Evolutionary conservation across 306 rosid species (phyloP).

Genomic region (Quercus berberidifolia): DNA sequence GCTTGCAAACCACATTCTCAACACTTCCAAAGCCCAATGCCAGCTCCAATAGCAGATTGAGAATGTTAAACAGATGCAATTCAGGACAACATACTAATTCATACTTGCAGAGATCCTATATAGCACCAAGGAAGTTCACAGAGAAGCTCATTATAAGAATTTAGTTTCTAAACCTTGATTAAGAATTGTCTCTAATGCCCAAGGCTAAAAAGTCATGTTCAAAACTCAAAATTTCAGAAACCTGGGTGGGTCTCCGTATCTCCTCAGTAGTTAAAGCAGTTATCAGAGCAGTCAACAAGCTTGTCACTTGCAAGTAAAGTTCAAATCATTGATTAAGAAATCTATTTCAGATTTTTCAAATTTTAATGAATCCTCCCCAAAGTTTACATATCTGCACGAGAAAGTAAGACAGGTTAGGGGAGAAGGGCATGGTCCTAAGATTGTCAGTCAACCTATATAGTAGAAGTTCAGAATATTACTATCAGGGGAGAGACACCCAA

Average conservation of each 20-base stretch:
- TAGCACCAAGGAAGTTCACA: not conserved
- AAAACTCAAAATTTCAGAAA: not conserved
- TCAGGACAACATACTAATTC: not conserved
- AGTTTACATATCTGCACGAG: not conserved
- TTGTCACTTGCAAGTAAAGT: not conserved
- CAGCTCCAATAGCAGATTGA: not conserved
- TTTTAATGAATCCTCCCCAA: not conserved
- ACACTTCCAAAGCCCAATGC: not conserved
- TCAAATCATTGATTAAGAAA: not conserved
- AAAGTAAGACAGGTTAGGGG: not conserved
- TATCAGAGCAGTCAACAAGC: not conserved
- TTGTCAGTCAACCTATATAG: not conserved
- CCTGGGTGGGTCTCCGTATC: not conserved
- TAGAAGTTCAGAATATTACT: not conserved
- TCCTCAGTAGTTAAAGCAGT: not conserved
- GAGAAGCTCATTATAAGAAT: not conserved
- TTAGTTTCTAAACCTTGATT: not conserved
- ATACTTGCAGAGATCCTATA: not conserved
- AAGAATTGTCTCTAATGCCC: not conserved
- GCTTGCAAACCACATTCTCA: not conserved
- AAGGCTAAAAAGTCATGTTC: not conserved
- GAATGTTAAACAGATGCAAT: not conserved
- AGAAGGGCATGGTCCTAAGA: not conserved
- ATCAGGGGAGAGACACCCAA: no score
- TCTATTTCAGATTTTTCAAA: not conserved